Evolutionary conservation across 2,329 filamentous ascomycete species (phyloP), one percentile per base, ranked within the genome.

Genomic region (Sporothrix pseudoabietina): DNA sequence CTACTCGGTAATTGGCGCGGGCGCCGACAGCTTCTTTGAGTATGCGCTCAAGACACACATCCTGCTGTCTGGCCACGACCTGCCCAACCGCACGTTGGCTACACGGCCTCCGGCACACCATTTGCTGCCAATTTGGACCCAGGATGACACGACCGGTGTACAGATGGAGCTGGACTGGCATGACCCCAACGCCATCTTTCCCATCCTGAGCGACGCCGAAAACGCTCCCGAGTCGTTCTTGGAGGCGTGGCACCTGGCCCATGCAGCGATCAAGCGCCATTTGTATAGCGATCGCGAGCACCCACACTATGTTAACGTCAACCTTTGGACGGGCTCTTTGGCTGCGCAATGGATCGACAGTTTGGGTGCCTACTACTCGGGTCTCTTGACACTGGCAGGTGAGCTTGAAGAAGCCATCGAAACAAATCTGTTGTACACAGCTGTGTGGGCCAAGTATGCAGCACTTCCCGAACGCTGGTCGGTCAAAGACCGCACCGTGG

Each of bases 11-110:
- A 97, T 99, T 77, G 96, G 96, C 69, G 96, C 96, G 8, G 96
- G 96, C 54, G 94, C 97, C 78, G 96, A 99, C 83, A 98, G 94
- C 82, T 99, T 99, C 83, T 98, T 97, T 79, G 96, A 99, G 82
- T 99, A 99, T 82, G 94, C 96, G 3, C 87, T 98, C 78, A 99
- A 99, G 82, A 94, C 94, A 22, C 91, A 97, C 79, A 92, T 99
- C 74, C 83, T 99, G 32, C 88, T 98, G 30, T 97, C 95, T 1
- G 93, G 93, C 1, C 89, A 92, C 73, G 86, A 85, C 16, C 80
- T 86, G 74, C 88, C 88, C 3, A 90, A 90, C 75, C 78, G 82
- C 76, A 81, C 85, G 30, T 14, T 44, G 12, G 22, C n/a, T 10
- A 10, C 69, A 5, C 44, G 14, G 6, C 68, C 66, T 4, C 72